phyloP scores from a whole-genome alignment of 805 yeast species.

The Hanseniaspora nectarophila region DNA sequence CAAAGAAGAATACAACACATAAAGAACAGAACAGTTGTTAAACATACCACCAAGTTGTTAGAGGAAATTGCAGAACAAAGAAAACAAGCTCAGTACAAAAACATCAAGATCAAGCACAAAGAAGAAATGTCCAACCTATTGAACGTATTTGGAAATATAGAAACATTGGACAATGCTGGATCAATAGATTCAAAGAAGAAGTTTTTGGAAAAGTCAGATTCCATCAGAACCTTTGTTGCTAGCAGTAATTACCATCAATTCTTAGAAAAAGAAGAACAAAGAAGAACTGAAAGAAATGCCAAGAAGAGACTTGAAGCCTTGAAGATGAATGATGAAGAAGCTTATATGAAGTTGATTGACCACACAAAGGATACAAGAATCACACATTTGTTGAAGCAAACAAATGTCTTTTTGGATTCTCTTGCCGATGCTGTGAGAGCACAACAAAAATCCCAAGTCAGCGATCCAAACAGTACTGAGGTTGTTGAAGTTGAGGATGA shows the following conservation, averaged over 20 bases:
- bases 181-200: slow-evolving; percentile 24
- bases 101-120: slow-evolving; percentile 22
- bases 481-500: slow-evolving; percentile 39
- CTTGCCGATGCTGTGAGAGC: slow-evolving; percentile 67
- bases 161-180: slow-evolving; percentile 31
- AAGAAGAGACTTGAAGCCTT: slow-evolving; percentile 78
- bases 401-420: slow-evolving; percentile 64
- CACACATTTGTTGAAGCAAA: slow-evolving; percentile 69
- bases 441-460: slow-evolving; percentile 37
- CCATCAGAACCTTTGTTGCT: background rate
- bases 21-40: slow-evolving; percentile 56
- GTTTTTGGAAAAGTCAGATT: slow-evolving; percentile 19
- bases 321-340: slow-evolving; percentile 81
- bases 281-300: slow-evolving; percentile 66
- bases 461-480: slow-evolving; percentile 28
- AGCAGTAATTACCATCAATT: slow-evolving; percentile 32
- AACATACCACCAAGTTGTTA: slow-evolving; percentile 64
- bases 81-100: slow-evolving; percentile 45
- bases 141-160: slow-evolving; percentile 29
- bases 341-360: slow-evolving; percentile 68
- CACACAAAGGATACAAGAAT: slow-evolving; percentile 82
- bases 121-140: slow-evolving; percentile 39
- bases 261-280: slow-evolving; percentile 64
- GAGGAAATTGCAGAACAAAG: slow-evolving; percentile 59
- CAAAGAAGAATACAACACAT: slow-evolving; percentile 60